These are phyloP conservation scores for Talaromyces sp. DNA, from an alignment of 2,329 filamentous ascomycete species.

Conservation along the genomic window DNA sequence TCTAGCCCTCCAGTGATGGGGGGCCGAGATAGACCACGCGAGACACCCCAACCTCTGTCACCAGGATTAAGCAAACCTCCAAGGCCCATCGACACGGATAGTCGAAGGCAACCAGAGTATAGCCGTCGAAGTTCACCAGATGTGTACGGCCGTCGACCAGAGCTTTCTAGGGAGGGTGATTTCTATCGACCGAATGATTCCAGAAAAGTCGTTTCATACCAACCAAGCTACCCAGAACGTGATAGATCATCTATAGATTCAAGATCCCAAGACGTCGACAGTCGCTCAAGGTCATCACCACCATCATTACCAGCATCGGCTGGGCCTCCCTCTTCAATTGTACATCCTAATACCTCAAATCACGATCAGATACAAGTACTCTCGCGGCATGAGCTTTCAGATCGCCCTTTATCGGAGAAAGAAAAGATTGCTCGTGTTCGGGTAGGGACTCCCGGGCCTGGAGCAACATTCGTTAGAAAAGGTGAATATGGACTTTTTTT, in stretches of 20 bases:
- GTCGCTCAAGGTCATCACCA: background rate
- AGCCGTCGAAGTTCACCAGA: background rate
- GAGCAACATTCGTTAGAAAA: background rate
- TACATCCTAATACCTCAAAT: background rate
- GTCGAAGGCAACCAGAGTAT: background rate
- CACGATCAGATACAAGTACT: background rate
- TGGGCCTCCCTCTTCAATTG: too few species aligned
- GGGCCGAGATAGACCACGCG: background rate
- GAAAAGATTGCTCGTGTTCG: conserved; percentile 14
- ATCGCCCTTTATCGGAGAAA: background rate
- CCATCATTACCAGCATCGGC: background rate
- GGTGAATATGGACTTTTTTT: conserved; percentile 11
- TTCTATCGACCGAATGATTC: background rate
- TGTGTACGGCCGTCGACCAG: background rate
- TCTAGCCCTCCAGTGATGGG: background rate
- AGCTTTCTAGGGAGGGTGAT: background rate
- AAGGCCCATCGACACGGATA: background rate
- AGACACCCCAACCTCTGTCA: background rate
- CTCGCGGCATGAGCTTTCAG: background rate
- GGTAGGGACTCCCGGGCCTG: background rate
- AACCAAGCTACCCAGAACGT: background rate
- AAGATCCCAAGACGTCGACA: background rate
- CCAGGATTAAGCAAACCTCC: background rate
- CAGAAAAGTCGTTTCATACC: background rate
- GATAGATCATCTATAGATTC: background rate